Conservation (phyloP, 768 basidiomycete genomes). For the Gautieria morchelliformis region DNA sequence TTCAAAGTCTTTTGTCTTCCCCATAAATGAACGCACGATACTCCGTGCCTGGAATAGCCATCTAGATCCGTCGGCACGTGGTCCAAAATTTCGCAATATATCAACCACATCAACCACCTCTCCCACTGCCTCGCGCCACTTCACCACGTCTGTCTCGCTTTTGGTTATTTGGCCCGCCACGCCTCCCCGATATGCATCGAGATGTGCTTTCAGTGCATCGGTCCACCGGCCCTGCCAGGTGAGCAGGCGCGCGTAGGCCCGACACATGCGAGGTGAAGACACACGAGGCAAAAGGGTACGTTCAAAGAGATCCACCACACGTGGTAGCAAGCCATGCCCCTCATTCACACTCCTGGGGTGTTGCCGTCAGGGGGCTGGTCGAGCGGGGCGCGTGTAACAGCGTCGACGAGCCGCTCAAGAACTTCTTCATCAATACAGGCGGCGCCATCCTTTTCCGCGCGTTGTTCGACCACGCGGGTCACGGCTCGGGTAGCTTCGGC, state of each 20-base stretch:
- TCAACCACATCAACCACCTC: conserved; percentile 84
- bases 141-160: conserved; percentile 56
- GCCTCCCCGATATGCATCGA: conserved; percentile 77
- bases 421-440: conserved; percentile 77
- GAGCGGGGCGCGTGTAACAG: conserved; percentile 53
- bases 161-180: conserved; percentile 38
- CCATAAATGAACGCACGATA: conserved; percentile 82
- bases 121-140: conserved; percentile 65
- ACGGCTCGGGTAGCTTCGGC: conserved; percentile 80
- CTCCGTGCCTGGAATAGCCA: conserved; percentile 87
- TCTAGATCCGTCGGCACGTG: conserved; percentile 31
- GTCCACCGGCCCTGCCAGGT: conserved; percentile 65
- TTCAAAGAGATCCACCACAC: conserved; percentile 67
- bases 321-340: conserved; percentile 55
- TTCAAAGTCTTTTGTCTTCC: conserved; percentile 69
- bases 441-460: conserved; percentile 37
- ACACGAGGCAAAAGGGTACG: conserved; percentile 73
- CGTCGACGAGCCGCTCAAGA: conserved; percentile 79
- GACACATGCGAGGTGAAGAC: conserved; percentile 70
- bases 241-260: conserved; percentile 72
- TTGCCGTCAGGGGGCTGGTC: conserved; percentile 16
- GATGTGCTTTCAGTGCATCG: conserved; percentile 71
- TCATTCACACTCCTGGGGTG: conserved; percentile 41
- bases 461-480: conserved; percentile 70
- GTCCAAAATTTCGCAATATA: conserved; percentile 74